These are phyloP conservation scores for Saitozyma sp. DNA, from an alignment of 768 basidiomycete species.

Conservation along the genomic window DNA sequence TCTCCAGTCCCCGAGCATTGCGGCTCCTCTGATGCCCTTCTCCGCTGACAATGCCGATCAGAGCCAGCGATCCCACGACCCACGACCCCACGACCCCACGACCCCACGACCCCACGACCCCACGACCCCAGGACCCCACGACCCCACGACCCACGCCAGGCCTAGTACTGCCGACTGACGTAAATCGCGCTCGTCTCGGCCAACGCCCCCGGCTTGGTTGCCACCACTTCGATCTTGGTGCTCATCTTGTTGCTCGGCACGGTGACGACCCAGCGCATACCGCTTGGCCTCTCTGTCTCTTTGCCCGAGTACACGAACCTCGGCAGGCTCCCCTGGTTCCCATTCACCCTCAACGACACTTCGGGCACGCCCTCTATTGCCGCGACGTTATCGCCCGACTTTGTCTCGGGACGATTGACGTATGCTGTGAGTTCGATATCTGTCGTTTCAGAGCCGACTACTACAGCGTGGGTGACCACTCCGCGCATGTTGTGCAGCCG, in stretches of 20 bases:
- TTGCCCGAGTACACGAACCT: conserved; percentile 21
- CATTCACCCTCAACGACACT: conserved; percentile 37
- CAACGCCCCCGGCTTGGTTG: conserved; percentile 28
- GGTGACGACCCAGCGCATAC: conserved; percentile 33
- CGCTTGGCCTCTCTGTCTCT: conserved; percentile 20
- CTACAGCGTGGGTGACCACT: conserved; percentile 40
- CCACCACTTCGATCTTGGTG: conserved; percentile 37
- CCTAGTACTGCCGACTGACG: conserved; percentile 36
- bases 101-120: too few species aligned
- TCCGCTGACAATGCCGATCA: neutral
- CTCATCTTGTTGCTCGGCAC: conserved; percentile 30
- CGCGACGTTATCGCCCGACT: neutral
- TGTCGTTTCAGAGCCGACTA: conserved; percentile 31
- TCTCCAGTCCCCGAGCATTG: neutral
- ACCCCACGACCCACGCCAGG: neutral
- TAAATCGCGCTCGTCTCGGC: conserved; percentile 36
- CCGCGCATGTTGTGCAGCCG: conserved; percentile 45
- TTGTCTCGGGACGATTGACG: conserved; percentile 8
- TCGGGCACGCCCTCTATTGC: conserved; percentile 21
- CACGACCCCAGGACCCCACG: too few species aligned
- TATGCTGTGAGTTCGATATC: conserved; percentile 45
- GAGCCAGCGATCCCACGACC: neutral
- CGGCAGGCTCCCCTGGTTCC: conserved; percentile 32
- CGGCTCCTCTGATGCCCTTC: neutral
- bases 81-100: too few species aligned